Evolutionary conservation across 257 asterid genomes (phyloP), one percentile per base, ranked within the genome.

Genomic region (Solanum dulcamara): DNA sequence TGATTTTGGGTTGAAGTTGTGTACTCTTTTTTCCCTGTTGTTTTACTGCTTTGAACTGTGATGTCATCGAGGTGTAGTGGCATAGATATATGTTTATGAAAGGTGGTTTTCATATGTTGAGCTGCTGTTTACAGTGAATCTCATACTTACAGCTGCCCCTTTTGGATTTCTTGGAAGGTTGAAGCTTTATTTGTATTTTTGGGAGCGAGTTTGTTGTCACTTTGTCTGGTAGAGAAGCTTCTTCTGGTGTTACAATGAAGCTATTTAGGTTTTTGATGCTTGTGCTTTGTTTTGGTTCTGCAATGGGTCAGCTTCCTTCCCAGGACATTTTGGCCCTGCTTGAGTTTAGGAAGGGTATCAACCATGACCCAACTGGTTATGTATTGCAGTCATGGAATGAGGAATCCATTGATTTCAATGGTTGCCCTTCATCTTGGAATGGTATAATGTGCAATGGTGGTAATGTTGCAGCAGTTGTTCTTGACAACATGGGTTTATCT

Each of bases 381-480:
- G 98, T 97, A 81, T 88, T 95, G 6, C 87, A 93, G 88, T 95
- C 99, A 10, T 96, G 99, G 99, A 96, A 92, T 38, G 99, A 96
- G 53, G 98, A 96, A 84, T 95, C 99, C 26, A 96, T 96, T 32
- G 99, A 96, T 87, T 96, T 96, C 91, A 93, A 97, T 75, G 98
- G 99, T 26, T 97, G 99, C 85, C 99, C 98, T 71, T 92, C 99
- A 4, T 93, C 99, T 40, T 97, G 99, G 99, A 97, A 97, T 84
- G 99, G 99, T 66, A 95, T 97, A 42, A 94, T 94, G 98, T 97
- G 99, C 71, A 93, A 90, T 86, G 98, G 97, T 75, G 98, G 93
- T n/a, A 95, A 92, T 91, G 98, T 97, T 32, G 98, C 97, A 7
- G 99, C 94, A 1, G 97, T 97, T 87, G 97, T 92, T 82, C 98